A percentile compares a stretch with the other conserved stretches of the same genome.
Evolutionary conservation across 306 rosid genomes (phyloP).

Genomic region (Pachyrhizus erosus): DNA sequence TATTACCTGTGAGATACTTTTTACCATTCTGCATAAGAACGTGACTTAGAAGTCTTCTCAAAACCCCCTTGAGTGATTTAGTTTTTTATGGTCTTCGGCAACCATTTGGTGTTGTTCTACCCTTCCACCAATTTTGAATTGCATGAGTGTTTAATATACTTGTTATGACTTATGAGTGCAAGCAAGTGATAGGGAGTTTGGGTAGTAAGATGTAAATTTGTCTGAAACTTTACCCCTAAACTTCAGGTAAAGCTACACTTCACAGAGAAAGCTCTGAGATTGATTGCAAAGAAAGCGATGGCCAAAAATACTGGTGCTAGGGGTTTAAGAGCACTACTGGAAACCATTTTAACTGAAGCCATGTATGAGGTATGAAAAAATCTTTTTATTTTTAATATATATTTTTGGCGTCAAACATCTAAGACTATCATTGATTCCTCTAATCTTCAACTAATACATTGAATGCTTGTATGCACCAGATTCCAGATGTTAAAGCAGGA

Average conservation of each 20-base stretch:
- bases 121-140: slow-evolving; percentile 6
- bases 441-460: slow-evolving; percentile 10
- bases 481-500: slow-evolving; percentile 79
- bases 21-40: slow-evolving; percentile 30
- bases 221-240: slow-evolving; percentile 25
- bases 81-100: background rate
- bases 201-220: background rate
- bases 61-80: background rate
- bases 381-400: background rate
- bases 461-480: slow-evolving; percentile 55
- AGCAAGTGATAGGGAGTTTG: background rate
- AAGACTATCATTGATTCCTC: background rate
- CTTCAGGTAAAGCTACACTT: slow-evolving; percentile 84
- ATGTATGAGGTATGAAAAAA: slow-evolving; percentile 73
- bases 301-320: slow-evolving; percentile 89
- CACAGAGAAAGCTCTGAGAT: slow-evolving; percentile 72
- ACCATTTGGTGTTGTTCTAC: background rate
- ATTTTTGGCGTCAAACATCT: slow-evolving; percentile 2
- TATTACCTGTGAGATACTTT: background rate
- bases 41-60: background rate
- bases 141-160: slow-evolving; percentile 24
- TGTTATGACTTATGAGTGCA: slow-evolving; percentile 2
- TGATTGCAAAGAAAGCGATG: slow-evolving; percentile 81
- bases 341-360: slow-evolving; percentile 80
- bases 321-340: slow-evolving; percentile 84